These are phyloP conservation scores for Epichloe gansuensis DNA, from an alignment of 2,329 filamentous ascomycete species.

Conservation along the genomic window DNA sequence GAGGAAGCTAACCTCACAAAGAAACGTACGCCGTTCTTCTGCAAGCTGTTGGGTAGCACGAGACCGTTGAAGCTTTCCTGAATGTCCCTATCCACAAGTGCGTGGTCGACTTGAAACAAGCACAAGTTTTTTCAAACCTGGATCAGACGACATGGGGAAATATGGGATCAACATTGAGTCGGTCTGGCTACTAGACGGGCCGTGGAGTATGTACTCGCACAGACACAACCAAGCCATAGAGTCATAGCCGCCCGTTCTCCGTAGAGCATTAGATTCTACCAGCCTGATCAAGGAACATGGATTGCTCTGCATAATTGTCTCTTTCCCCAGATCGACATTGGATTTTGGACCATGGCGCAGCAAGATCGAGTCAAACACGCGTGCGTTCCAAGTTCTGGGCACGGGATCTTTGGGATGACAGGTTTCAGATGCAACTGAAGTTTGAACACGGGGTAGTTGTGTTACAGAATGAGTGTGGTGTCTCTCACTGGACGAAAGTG, in stretches of 20 bases:
- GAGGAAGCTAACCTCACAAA: too few species aligned
- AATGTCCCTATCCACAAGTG: background rate
- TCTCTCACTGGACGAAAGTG: background rate
- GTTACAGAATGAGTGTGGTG: conserved; percentile 1
- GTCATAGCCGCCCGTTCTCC: too few species aligned
- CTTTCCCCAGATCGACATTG: background rate
- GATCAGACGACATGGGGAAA: background rate
- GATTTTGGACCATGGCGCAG: background rate
- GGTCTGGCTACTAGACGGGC: background rate
- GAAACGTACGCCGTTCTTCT: background rate
- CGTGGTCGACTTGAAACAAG: background rate
- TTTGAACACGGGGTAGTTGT: background rate
- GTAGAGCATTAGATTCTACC: background rate
- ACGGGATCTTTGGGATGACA: background rate
- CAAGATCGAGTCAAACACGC: background rate
- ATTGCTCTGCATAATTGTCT: background rate
- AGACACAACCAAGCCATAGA: background rate
- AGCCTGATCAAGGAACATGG: background rate
- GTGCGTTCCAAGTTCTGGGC: background rate
- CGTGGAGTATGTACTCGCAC: background rate
- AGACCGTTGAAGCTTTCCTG: background rate
- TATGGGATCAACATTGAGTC: background rate
- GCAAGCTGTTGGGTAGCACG: background rate
- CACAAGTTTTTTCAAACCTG: background rate
- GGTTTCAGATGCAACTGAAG: background rate